Conservation (phyloP, 2,329 filamentous ascomycete genomes). For the Lasiodiplodia citricola region DNA sequence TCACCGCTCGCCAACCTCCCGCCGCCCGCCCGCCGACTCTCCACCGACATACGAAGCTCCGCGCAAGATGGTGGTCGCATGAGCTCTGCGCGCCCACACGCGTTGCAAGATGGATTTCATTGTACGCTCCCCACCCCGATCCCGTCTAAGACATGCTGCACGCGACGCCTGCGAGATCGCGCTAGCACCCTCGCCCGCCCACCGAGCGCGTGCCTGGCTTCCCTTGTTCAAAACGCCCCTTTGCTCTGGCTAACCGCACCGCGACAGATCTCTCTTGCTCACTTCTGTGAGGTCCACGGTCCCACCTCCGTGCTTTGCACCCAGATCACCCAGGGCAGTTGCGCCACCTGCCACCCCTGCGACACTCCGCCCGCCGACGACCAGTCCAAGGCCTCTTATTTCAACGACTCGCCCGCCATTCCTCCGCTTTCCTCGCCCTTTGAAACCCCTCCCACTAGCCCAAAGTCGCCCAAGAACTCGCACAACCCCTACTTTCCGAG, state of each 20-base stretch:
- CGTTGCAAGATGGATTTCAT: slow-evolving; percentile 45
- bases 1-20: slow-evolving; percentile 1
- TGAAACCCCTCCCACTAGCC: slow-evolving; percentile 49
- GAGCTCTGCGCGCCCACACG: slow-evolving; percentile 19
- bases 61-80: slow-evolving; percentile 26
- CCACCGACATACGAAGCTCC: slow-evolving; percentile 9
- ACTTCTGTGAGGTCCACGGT: slow-evolving; percentile 68
- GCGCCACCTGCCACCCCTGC: slow-evolving; percentile 58
- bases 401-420: slow-evolving; percentile 37
- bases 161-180: slow-evolving; percentile 21
- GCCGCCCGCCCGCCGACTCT: slow-evolving; percentile 2
- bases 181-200: slow-evolving; percentile 31
- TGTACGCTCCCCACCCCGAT: slow-evolving; percentile 32
- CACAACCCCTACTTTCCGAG: slow-evolving; percentile 59
- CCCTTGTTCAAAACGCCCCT: slow-evolving; percentile 13
- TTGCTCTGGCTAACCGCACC: slow-evolving; percentile 32
- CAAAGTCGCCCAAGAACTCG: slow-evolving; percentile 39
- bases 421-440: slow-evolving; percentile 44
- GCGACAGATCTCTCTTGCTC: slow-evolving; percentile 63
- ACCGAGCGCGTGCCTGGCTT: slow-evolving; percentile 22
- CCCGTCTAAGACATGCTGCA: slow-evolving; percentile 29
- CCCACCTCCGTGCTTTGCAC: slow-evolving; percentile 67
- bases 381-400: slow-evolving; percentile 39
- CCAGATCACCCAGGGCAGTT: slow-evolving; percentile 61
- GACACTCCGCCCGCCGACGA: slow-evolving; percentile 49